These are phyloP conservation scores for Lipomyces mesembrius DNA, from an alignment of 805 yeast species.

Conservation along the genomic window DNA sequence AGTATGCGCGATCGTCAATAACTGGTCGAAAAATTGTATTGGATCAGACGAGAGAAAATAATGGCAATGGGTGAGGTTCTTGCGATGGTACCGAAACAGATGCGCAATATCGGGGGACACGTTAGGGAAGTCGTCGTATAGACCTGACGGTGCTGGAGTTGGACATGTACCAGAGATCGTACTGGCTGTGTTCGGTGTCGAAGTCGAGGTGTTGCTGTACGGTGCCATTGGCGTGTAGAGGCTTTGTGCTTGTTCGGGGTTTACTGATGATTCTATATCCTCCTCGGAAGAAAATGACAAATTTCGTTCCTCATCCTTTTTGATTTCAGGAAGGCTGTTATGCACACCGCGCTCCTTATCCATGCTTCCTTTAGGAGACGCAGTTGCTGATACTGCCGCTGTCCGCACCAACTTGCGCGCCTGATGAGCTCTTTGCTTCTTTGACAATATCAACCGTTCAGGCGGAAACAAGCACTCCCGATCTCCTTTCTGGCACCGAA, in stretches of 20 bases:
- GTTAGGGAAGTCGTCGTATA: conserved; percentile 8
- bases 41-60: conserved; percentile 31
- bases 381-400: conserved; percentile 13
- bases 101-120: conserved; percentile 20
- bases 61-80: conserved; percentile 25
- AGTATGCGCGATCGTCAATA: conserved; percentile 9
- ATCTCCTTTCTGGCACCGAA: conserved; percentile 31
- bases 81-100: conserved; percentile 23
- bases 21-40: conserved; percentile 20
- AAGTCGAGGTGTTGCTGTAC: background rate
- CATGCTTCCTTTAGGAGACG: background rate
- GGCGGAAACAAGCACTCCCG: conserved; percentile 35
- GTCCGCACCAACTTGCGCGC: conserved; percentile 18
- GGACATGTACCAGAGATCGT: background rate
- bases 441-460: conserved; percentile 22
- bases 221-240: background rate
- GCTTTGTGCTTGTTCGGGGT: background rate
- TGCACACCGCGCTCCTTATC: background rate
- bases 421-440: conserved; percentile 27
- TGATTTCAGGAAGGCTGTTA: background rate
- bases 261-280: background rate
- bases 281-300: background rate
- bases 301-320: background rate
- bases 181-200: conserved; percentile 6
- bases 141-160: background rate